Evolutionary conservation across 331 rosid genomes (phyloP).

Genomic region (Telfairia occidentalis): DNA sequence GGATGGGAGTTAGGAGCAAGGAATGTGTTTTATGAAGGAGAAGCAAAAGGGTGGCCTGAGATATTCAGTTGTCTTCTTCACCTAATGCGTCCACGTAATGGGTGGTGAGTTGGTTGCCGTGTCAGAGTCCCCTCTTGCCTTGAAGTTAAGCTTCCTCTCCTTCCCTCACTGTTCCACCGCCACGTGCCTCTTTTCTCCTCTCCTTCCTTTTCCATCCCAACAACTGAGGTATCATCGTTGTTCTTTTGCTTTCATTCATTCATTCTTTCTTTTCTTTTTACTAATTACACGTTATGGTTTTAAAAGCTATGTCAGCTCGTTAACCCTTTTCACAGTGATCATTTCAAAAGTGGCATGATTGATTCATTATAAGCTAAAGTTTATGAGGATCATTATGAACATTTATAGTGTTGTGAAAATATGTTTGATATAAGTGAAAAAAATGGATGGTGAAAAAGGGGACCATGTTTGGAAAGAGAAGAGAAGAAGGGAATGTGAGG

Average conservation of each 20-base stretch:
- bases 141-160: slow-evolving; percentile 50
- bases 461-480: not conserved
- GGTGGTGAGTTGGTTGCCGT: slow-evolving; percentile 48
- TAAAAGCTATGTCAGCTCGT: not conserved
- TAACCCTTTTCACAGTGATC: not conserved
- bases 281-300: not conserved
- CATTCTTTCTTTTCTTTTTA: not conserved
- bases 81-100: slow-evolving; percentile 29
- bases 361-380: not conserved
- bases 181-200: not conserved
- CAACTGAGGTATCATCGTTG: not conserved
- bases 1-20: slow-evolving; percentile 16
- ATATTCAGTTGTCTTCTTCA: slow-evolving; percentile 23
- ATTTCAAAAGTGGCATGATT: not conserved
- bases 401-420: not conserved
- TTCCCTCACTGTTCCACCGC: slow-evolving; percentile 26
- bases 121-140: slow-evolving; percentile 43
- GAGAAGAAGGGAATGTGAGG: not conserved
- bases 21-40: slow-evolving; percentile 8
- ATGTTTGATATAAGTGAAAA: not conserved
- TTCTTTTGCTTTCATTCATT: not conserved
- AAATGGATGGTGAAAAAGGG: not conserved
- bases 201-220: slow-evolving; percentile 9
- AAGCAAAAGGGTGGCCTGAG: slow-evolving; percentile 9
- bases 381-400: not conserved